Conservation (phyloP, 257 asterid species). For the Solanum clarkiae region DNA sequence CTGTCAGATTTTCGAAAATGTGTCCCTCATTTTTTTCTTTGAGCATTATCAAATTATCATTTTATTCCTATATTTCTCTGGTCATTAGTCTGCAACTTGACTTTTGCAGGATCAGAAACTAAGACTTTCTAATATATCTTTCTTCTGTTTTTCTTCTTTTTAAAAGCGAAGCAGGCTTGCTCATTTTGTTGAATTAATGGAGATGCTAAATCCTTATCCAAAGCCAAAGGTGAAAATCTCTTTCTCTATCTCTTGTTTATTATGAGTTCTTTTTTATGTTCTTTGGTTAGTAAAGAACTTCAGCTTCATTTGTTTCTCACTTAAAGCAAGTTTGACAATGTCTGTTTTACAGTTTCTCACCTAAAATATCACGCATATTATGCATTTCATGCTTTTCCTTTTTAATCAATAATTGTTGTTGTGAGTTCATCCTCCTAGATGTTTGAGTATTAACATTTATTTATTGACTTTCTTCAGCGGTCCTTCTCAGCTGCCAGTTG, state of each 20-base stretch:
- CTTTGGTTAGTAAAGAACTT: background rate
- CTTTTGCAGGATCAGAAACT: background rate
- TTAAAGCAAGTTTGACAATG: background rate
- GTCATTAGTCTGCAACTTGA: background rate
- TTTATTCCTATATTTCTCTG: background rate
- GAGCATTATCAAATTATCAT: background rate
- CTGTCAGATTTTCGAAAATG: background rate
- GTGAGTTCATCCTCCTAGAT: background rate
- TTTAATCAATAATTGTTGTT: background rate
- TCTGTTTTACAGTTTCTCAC: background rate
- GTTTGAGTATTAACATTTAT: background rate
- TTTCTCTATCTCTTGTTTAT: background rate
- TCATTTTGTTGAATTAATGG: slow-evolving; percentile 82
- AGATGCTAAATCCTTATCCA: slow-evolving; percentile 78
- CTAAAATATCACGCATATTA: background rate
- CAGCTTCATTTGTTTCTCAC: background rate
- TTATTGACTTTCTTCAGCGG: background rate
- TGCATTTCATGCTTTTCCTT: background rate
- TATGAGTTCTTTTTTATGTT: background rate
- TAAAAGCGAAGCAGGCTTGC: slow-evolving; percentile 75
- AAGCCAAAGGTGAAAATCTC: slow-evolving; percentile 48
- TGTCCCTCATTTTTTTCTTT: background rate
- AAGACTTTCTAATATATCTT: background rate
- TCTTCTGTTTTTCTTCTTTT: background rate
- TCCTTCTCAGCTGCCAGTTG: background rate